These are phyloP conservation scores for Xerocomus cyaneibrunnescens DNA, from an alignment of 1,284 basidiomycete genomes.

Conservation along the genomic window DNA sequence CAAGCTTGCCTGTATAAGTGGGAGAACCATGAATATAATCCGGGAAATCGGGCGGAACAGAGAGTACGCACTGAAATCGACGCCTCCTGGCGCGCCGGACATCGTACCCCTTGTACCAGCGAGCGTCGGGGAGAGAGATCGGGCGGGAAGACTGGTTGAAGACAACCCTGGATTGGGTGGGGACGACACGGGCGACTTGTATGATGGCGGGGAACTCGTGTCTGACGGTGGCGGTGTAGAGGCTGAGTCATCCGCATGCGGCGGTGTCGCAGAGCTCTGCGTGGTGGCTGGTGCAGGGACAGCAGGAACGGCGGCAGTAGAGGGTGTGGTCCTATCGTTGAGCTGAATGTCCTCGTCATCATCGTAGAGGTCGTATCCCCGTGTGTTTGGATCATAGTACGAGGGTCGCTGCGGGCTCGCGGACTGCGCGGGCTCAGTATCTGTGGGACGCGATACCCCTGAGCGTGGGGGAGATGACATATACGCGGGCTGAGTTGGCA, in stretches of 20 bases:
- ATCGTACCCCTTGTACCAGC: not conserved
- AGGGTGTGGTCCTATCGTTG: slow-evolving; percentile 4
- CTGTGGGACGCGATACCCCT: slow-evolving; percentile 3
- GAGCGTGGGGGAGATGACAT: slow-evolving; percentile 19
- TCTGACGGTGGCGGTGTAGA: slow-evolving; percentile 1
- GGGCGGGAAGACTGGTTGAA: slow-evolving; percentile 1
- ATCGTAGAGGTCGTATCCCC: slow-evolving; percentile 31
- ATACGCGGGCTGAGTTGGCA: slow-evolving; percentile 4
- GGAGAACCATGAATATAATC: not conserved
- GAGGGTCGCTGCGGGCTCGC: slow-evolving; percentile 26
- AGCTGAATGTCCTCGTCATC: slow-evolving; percentile 20
- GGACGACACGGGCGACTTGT: slow-evolving; percentile 11
- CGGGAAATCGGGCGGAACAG: not conserved
- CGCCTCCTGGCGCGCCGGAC: slow-evolving; percentile 11
- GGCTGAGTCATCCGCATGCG: not conserved
- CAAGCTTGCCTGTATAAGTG: slow-evolving; percentile 47
- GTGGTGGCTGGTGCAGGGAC: not conserved
- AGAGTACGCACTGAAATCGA: slow-evolving; percentile 31
- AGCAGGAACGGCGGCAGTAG: not conserved
- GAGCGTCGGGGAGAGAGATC: slow-evolving; percentile 15
- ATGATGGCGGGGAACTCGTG: slow-evolving; percentile 7
- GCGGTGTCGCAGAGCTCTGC: not conserved
- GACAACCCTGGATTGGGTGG: not conserved
- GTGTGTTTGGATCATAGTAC: slow-evolving; percentile 42
- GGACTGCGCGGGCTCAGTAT: not conserved